A percentile compares a stretch with the other conserved stretches of the same genome.
phyloP scores from a whole-genome alignment of 2,329 filamentous ascomycete species.

The Juglanconis sp. region DNA sequence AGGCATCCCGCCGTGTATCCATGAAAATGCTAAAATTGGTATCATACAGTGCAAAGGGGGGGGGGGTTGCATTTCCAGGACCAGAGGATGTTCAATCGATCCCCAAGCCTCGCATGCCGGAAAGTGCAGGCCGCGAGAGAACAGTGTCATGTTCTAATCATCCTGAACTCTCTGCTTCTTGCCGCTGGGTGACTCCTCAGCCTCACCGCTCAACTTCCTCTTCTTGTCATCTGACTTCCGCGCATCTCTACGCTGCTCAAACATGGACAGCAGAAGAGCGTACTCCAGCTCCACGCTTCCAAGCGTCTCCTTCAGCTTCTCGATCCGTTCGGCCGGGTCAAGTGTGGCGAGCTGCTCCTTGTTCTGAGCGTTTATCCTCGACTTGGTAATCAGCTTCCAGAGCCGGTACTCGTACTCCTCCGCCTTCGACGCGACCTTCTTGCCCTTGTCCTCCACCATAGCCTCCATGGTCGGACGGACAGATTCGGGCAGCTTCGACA shows the following conservation, averaged over 20 bases:
- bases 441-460: constrained; percentile 34
- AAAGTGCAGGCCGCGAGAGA: no score
- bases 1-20: background rate
- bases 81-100: background rate
- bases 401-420: constrained; percentile 64
- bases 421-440: constrained; percentile 42
- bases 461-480: constrained; percentile 46
- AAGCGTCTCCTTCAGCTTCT: constrained; percentile 69
- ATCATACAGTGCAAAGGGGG: background rate
- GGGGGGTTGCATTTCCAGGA: background rate
- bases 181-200: constrained; percentile 25
- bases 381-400: constrained; percentile 75
- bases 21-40: background rate
- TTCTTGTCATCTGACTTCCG: constrained; percentile 34
- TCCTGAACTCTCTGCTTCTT: constrained; percentile 37
- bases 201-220: constrained; percentile 38
- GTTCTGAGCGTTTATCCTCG: constrained; percentile 73
- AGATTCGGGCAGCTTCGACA: constrained; percentile 54
- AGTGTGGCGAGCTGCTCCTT: constrained; percentile 67
- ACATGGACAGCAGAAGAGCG: constrained; percentile 55
- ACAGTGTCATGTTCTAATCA: background rate
- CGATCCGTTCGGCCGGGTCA: constrained; percentile 63
- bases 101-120: background rate
- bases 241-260: constrained; percentile 37
- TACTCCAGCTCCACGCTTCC: constrained; percentile 70